Evolutionary conservation across 1,284 basidiomycete species (phyloP).

Genomic region (Rhodofomes roseus): DNA sequence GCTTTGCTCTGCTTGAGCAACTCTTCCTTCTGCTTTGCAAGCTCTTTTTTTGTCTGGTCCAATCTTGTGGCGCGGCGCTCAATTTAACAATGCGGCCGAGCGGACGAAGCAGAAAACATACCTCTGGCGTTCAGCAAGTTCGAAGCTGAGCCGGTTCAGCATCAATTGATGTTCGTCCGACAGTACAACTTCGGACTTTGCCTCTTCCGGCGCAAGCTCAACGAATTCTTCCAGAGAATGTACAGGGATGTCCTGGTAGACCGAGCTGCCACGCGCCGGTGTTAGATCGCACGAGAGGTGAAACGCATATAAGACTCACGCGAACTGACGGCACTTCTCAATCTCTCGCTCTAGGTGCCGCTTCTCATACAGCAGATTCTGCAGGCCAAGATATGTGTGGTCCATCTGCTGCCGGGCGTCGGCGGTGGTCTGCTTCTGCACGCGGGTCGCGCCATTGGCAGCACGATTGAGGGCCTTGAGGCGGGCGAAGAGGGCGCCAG

Average conservation of each 20-base stretch:
- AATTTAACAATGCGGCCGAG: constrained; percentile 3
- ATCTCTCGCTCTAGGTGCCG: constrained; percentile 82
- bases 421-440: constrained; percentile 68
- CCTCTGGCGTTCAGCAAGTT: constrained; percentile 79
- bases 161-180: constrained; percentile 73
- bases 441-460: constrained; percentile 65
- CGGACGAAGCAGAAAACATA: constrained; percentile 24
- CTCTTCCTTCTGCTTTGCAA: constrained; percentile 64
- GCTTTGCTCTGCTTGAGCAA: constrained; percentile 68
- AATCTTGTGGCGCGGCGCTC: constrained; percentile 57
- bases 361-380: constrained; percentile 81
- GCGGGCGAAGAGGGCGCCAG: constrained; percentile 68
- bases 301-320: constrained; percentile 44
- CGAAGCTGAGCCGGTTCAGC: constrained; percentile 78
- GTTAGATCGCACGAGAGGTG: constrained; percentile 1
- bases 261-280: constrained; percentile 38
- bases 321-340: constrained; percentile 83
- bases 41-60: constrained; percentile 62
- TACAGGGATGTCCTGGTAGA: constrained; percentile 77
- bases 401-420: constrained; percentile 79
- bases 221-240: constrained; percentile 65
- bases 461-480: constrained; percentile 72
- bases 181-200: constrained; percentile 53
- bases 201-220: constrained; percentile 62
- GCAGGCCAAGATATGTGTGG: constrained; percentile 74